Evolutionary conservation across 176 grass and related monocot genomes (phyloP), one percentile per base, ranked within the genome.

Genomic region (Carex pumila): DNA sequence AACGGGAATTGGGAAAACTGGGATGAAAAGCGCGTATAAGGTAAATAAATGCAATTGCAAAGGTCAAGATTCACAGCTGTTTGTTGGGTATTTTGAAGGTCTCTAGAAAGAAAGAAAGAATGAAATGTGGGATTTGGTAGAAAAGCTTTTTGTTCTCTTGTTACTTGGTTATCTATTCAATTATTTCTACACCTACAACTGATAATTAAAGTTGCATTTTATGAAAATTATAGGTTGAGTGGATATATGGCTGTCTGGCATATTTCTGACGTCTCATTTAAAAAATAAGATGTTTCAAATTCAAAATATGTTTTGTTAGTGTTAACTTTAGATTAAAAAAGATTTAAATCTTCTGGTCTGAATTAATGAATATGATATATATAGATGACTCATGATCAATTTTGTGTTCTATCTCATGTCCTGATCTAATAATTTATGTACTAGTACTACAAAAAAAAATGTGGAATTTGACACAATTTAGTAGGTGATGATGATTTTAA

Each of bases 11-110:
- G 12, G 58, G 3, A 25, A 10, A 83, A 52, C 53, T 83, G 37
- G 17, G n/a, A 67, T n/a, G 21, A 47, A 50, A 66, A 83, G 39
- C 60, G 80, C 61, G 80, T 68, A 12, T 18, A 68, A 14, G 39
- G 12, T 31, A 52, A 52, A 49, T 50, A 63, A 53, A 65, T 68
- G 34, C 31, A 82, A 31, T 13, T 82, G 13, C 34, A 61, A 32
- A 3, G 62, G 80, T 83, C 80, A 65, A 52, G n/a, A 65, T 83
- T 25, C 47, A 81, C 58, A 47, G 58, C 79, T 81, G 79, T 63
- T 47, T 63, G 31, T 0, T 81, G 58, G 50, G 13, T 77, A 56
- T 50, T 9, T 64, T 43, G 57, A 64, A 59, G 75, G 53, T 30
- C 75, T 79, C 75, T 58, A 58, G 73, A 56, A 15, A 78, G 73